Percentiles rank a stretch among this genome's conserved stretches.
These are phyloP conservation scores for Syzygium oleosum DNA, from an alignment of 345 rosid species.

Conservation along the genomic window DNA sequence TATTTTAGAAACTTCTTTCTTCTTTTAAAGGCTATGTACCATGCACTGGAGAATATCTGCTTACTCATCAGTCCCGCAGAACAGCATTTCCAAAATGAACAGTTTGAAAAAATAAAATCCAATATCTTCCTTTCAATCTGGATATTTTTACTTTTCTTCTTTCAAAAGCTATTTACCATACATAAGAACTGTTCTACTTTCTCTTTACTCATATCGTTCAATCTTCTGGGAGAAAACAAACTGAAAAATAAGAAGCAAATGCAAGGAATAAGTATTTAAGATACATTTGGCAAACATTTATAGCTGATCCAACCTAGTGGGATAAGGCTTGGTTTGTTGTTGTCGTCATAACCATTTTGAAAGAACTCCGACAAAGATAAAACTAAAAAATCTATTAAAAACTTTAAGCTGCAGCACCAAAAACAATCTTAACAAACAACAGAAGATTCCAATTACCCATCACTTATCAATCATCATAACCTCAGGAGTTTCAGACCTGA, in stretches of 20 bases:
- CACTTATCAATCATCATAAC: not conserved
- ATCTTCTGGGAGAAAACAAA: not conserved
- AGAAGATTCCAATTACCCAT: not conserved
- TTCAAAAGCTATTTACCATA: not conserved
- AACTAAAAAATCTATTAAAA: fast-evolving
- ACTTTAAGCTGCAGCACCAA: not conserved
- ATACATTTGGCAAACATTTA: not conserved
- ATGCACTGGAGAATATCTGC: not conserved
- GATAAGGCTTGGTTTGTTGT: not conserved
- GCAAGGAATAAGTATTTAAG: not conserved
- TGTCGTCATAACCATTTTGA: not conserved
- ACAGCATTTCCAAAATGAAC: not conserved
- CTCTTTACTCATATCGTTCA: not conserved
- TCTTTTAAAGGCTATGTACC: not conserved
- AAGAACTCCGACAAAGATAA: not conserved
- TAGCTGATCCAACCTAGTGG: not conserved
- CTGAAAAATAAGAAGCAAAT: not conserved
- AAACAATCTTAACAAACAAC: not conserved
- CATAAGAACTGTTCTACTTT: not conserved
- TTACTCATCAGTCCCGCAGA: not conserved
- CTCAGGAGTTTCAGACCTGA: not conserved
- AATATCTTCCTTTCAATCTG: not conserved
- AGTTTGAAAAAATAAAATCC: not conserved
- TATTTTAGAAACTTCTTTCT: not conserved
- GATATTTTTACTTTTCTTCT: not conserved